A percentile compares a stretch with the other conserved stretches of the same genome.
Conservation (phyloP, 805 yeast species). For the Wickerhamiella shivajii region DNA sequence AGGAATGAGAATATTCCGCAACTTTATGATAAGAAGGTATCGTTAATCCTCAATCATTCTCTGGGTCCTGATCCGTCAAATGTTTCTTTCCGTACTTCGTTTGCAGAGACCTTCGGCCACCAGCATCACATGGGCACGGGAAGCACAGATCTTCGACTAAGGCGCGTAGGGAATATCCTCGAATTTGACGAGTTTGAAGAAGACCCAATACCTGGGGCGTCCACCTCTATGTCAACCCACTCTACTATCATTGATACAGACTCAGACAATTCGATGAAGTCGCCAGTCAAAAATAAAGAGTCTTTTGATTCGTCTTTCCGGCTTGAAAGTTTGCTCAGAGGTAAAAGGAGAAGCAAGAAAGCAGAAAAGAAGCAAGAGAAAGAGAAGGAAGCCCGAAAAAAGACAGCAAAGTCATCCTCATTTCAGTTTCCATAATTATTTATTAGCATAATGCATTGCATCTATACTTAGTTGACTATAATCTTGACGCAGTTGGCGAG, state of each 20-base stretch:
- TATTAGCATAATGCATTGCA: no score
- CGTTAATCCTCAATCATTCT: slow-evolving; percentile 57
- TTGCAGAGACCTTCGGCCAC: slow-evolving; percentile 53
- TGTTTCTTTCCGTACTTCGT: slow-evolving; percentile 58
- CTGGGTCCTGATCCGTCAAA: slow-evolving; percentile 62
- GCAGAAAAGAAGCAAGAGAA: slow-evolving; percentile 15
- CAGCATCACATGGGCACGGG: slow-evolving; percentile 12
- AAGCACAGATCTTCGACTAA: slow-evolving; percentile 3
- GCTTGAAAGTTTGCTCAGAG: slow-evolving; percentile 23
- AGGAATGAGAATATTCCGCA: slow-evolving; percentile 38
- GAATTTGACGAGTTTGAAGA: slow-evolving; percentile 8
- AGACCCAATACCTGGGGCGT: slow-evolving; percentile 3
- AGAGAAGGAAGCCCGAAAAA: no score
- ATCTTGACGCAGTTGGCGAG: no score
- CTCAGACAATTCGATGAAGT: slow-evolving; percentile 1
- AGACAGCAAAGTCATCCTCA: slow-evolving; percentile 3
- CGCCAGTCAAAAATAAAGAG: slow-evolving; percentile 1
- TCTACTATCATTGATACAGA: slow-evolving; percentile 2
- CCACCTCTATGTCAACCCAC: slow-evolving; percentile 1
- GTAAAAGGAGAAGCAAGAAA: slow-evolving; percentile 16
- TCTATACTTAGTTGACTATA: no score
- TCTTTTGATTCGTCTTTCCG: slow-evolving; percentile 23
- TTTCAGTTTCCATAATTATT: slow-evolving; percentile 18
- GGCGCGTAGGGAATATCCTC: slow-evolving; percentile 2
- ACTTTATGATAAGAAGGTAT: slow-evolving; percentile 64